Base-by-base conservation (phyloP, 2,329 filamentous ascomycete genomes). In the Pseudophaeomoniella oleicola region DNA sequence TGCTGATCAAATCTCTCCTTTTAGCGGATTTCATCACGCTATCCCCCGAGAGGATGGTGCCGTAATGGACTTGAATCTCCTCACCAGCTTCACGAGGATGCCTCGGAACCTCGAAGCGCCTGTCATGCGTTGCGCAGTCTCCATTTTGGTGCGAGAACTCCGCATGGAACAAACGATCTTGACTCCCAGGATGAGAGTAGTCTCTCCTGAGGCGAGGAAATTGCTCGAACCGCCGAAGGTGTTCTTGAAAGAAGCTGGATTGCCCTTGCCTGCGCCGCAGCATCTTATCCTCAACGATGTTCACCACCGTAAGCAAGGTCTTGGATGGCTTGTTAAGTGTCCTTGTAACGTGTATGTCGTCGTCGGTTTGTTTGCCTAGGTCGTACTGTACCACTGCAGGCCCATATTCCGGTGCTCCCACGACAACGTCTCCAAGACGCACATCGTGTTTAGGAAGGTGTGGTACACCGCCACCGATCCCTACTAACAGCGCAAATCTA, bases 11-110 rank as follows among this genome's bases (percentile, higher is more conserved):
- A 9, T 38, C 35, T 10, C 43, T 29, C 12, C 39, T 11, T 6
- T 38, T 27, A 4, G 58, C 51, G 10, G 54, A 55, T 31, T 59
- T 62, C 40, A 67, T 58, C 1, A 66, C 57, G 1, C 46, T 50
- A 34, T 65, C 54, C 11, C 53, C 58, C 1, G 58, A 63, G 3
- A 50, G 61, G 2, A 65, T 51, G 0, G 42, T 36, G 0, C 62
- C 62, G 18, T 63, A 45, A 33, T 61, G 55, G 0, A 64, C 39
- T n/a, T n/a, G n/a, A n/a, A 34, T 34, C 14, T 37, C 30, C 12
- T 37, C 30, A 6, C 16, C 19, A 33, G n/a, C 16, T 12, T 16
- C 19, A 16, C 35, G 35, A 12, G 29, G 6, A 17, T 29, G 15
- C 4, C 30, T 5, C 30, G 11, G n/a, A n/a, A 18, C 30, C 15